Percentiles rank a stretch among this genome's conserved stretches.
Conservation (phyloP, 179 eudicot genomes). For the Heliamphora ciliata region DNA sequence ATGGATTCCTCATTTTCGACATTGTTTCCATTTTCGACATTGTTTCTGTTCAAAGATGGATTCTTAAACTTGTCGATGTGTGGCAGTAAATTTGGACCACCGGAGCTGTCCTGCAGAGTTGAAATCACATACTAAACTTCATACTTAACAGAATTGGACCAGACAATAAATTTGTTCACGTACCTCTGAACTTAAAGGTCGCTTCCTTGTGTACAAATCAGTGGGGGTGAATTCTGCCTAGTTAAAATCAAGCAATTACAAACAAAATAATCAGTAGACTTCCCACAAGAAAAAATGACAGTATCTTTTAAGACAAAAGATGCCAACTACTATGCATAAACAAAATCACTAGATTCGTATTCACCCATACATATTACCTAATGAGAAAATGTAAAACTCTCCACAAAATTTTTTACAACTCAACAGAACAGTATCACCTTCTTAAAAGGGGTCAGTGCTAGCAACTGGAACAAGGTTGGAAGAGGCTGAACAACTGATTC, state of each 20-base stretch:
- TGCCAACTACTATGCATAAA: not conserved
- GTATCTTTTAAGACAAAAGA: not conserved
- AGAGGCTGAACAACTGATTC: slow-evolving; percentile 75
- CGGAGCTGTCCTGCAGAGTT: slow-evolving; percentile 47
- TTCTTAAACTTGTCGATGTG: slow-evolving; percentile 34
- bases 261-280: slow-evolving; percentile 9
- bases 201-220: slow-evolving; percentile 67
- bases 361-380: not conserved
- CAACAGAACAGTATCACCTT: slow-evolving; percentile 41
- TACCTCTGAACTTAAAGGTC: slow-evolving; percentile 65
- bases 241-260: slow-evolving; percentile 16
- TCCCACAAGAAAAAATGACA: not conserved
- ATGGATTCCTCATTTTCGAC: slow-evolving; percentile 66
- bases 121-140: slow-evolving; percentile 21
- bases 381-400: not conserved
- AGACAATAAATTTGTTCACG: slow-evolving; percentile 10
- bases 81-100: slow-evolving; percentile 41
- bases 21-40: slow-evolving; percentile 46
- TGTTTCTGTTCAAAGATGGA: slow-evolving; percentile 32
- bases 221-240: slow-evolving; percentile 93
- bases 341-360: not conserved
- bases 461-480: slow-evolving; percentile 67
- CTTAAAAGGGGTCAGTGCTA: slow-evolving; percentile 65
- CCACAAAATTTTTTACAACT: not conserved
- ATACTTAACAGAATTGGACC: not conserved